phyloP scores from a whole-genome alignment of 2,329 filamentous ascomycete species.

The Aspergillus carbonarius region DNA sequence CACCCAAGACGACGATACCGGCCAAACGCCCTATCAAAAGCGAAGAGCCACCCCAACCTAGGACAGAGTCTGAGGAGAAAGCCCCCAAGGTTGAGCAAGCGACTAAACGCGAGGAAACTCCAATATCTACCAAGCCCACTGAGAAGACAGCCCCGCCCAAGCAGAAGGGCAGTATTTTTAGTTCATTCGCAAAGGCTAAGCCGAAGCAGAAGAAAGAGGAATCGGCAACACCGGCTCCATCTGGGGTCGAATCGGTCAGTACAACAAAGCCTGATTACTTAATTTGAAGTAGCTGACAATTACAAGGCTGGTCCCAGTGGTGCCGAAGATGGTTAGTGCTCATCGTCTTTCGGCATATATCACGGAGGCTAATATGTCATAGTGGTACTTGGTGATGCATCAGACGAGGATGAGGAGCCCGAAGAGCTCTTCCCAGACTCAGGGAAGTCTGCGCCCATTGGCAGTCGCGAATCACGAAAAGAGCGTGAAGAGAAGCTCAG shows the following conservation, averaged over 20 bases:
- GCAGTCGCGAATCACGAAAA: slow-evolving; percentile 51
- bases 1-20: slow-evolving; percentile 35
- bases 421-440: slow-evolving; percentile 50
- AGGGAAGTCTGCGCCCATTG: slow-evolving; percentile 36
- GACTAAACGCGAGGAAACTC: slow-evolving; percentile 24
- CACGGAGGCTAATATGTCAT: slow-evolving; percentile 29
- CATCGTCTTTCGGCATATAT: neutral
- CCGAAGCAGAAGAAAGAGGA: slow-evolving; percentile 54
- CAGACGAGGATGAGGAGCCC: slow-evolving; percentile 58
- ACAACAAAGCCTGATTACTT: slow-evolving; percentile 14
- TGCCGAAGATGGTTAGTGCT: slow-evolving; percentile 51
- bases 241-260: slow-evolving; percentile 37
- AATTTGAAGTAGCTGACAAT: neutral
- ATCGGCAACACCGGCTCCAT: slow-evolving; percentile 38
- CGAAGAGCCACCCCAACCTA: slow-evolving; percentile 22
- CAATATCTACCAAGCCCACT: slow-evolving; percentile 35
- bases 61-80: slow-evolving; percentile 24
- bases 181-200: slow-evolving; percentile 72
- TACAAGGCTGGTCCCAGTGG: slow-evolving; percentile 37
- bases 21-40: slow-evolving; percentile 42
- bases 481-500: slow-evolving; percentile 66
- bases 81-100: slow-evolving; percentile 20
- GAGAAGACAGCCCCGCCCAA: slow-evolving; percentile 50
- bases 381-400: slow-evolving; percentile 55
- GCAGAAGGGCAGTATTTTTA: slow-evolving; percentile 67